Evolutionary conservation across 148 eudicot species (phyloP).

Genomic region (Amaranthus hypochondriacus): DNA sequence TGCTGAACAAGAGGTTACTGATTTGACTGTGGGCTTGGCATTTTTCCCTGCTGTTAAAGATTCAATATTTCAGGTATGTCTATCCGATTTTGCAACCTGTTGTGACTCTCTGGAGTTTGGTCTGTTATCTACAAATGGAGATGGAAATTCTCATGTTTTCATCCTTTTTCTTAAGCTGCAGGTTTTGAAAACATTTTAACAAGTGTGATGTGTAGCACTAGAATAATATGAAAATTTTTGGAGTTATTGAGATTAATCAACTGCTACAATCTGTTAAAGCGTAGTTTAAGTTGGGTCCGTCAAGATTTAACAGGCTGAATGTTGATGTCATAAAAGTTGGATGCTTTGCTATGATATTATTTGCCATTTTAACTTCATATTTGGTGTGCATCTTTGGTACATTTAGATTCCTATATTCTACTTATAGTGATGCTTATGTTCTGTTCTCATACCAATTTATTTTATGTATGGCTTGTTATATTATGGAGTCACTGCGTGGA

Average conservation of each 20-base stretch:
- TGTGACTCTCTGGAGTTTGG: too few relatives aligned
- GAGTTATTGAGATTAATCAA: too few relatives aligned
- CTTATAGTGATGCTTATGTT: background rate
- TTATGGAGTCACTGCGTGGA: background rate
- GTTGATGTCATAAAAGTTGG: too few relatives aligned
- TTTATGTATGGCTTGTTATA: too few relatives aligned
- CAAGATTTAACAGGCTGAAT: too few relatives aligned
- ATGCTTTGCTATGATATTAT: background rate
- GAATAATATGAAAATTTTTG: too few relatives aligned
- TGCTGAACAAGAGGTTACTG: conserved; percentile 28
- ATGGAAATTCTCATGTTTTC: too few relatives aligned
- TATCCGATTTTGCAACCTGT: background rate
- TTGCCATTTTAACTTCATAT: background rate
- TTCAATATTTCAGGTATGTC: conserved; percentile 65
- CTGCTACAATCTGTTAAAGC: background rate
- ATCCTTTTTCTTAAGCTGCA: too few relatives aligned
- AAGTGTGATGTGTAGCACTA: too few relatives aligned
- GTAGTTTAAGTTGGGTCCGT: too few relatives aligned
- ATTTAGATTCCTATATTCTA: background rate
- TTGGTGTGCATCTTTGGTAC: background rate
- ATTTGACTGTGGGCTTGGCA: conserved; percentile 32
- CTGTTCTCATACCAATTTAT: background rate
- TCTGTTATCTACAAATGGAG: too few relatives aligned
- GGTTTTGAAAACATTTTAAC: too few relatives aligned
- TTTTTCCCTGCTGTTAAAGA: conserved; percentile 47